phyloP scores from a whole-genome alignment of 2,329 filamentous ascomycete genomes.

The Pseudocercospora fijiensis region DNA sequence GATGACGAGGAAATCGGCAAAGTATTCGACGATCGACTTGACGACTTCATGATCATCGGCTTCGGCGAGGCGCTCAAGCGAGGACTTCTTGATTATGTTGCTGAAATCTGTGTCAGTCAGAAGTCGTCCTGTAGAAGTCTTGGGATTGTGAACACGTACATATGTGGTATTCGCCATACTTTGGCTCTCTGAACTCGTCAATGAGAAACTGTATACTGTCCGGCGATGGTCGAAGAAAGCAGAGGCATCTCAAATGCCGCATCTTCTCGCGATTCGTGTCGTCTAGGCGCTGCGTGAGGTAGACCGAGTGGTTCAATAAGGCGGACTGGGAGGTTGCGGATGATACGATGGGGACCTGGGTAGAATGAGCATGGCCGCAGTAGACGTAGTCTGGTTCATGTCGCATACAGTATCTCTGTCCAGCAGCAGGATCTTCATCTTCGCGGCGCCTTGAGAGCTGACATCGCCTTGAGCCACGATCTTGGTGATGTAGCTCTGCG shows the following conservation, averaged over 20 bases:
- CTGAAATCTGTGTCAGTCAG: constrained; percentile 68
- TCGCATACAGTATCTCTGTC: constrained; percentile 80
- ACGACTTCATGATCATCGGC: constrained; percentile 98
- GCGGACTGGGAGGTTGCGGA: constrained; percentile 94
- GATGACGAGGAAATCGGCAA: constrained; percentile 91
- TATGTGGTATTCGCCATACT: constrained; percentile 95
- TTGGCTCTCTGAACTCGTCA: constrained; percentile 92
- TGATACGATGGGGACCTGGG: constrained; percentile 80
- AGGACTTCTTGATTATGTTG: constrained; percentile 96
- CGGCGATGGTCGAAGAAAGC: constrained; percentile 86
- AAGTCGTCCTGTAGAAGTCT: constrained; percentile 25
- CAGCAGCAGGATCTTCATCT: constrained; percentile 97
- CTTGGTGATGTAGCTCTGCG: constrained; percentile 93
- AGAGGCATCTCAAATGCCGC: constrained; percentile 91
- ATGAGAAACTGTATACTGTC: constrained; percentile 92
- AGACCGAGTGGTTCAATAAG: constrained; percentile 93
- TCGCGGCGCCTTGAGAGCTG: constrained; percentile 63
- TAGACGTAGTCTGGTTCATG: not conserved
- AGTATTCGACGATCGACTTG: constrained; percentile 89
- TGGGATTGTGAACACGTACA: constrained; percentile 48
- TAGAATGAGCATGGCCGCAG: constrained; percentile 16
- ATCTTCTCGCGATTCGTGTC: constrained; percentile 92
- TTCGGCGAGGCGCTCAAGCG: constrained; percentile 88
- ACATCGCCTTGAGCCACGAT: constrained; percentile 82
- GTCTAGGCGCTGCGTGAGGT: constrained; percentile 93